phyloP scores from a whole-genome alignment of 2,329 filamentous ascomycete genomes.

The Phaeoacremonium minimum region DNA sequence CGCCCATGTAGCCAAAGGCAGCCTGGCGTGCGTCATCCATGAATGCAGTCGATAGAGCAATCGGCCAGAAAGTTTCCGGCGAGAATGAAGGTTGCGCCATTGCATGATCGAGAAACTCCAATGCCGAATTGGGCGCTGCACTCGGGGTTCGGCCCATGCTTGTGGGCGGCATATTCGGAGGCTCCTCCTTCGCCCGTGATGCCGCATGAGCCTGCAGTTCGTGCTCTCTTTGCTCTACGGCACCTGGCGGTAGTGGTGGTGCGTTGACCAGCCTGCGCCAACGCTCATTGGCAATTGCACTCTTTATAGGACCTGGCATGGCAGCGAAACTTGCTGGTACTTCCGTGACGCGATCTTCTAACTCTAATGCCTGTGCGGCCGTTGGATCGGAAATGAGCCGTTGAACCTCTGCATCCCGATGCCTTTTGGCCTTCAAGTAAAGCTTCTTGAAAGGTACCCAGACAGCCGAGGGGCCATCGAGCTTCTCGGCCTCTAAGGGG shows the following conservation, averaged over 20 bases:
- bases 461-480: conserved; percentile 40
- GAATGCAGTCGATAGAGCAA: conserved; percentile 11
- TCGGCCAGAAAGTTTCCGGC: conserved; percentile 27
- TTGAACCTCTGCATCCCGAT: conserved; percentile 45
- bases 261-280: conserved; percentile 45
- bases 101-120: conserved; percentile 27
- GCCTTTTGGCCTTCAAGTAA: conserved; percentile 45
- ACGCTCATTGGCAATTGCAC: conserved; percentile 40
- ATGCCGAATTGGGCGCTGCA: background rate
- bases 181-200: background rate
- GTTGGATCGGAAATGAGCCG: conserved; percentile 43
- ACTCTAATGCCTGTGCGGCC: conserved; percentile 44
- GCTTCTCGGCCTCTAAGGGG: conserved; percentile 37
- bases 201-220: background rate
- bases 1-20: conserved; percentile 3
- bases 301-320: conserved; percentile 39
- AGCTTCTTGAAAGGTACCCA: conserved; percentile 52
- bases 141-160: background rate
- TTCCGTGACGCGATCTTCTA: conserved; percentile 38
- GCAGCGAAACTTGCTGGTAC: conserved; percentile 42
- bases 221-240: background rate
- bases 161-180: too few species aligned
- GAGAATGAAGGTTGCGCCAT: conserved; percentile 31
- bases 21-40: conserved; percentile 7
- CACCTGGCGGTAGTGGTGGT: conserved; percentile 12